These are phyloP conservation scores for Cyclocybe cylindracea DNA, from an alignment of 768 basidiomycete genomes.

Conservation along the genomic window DNA sequence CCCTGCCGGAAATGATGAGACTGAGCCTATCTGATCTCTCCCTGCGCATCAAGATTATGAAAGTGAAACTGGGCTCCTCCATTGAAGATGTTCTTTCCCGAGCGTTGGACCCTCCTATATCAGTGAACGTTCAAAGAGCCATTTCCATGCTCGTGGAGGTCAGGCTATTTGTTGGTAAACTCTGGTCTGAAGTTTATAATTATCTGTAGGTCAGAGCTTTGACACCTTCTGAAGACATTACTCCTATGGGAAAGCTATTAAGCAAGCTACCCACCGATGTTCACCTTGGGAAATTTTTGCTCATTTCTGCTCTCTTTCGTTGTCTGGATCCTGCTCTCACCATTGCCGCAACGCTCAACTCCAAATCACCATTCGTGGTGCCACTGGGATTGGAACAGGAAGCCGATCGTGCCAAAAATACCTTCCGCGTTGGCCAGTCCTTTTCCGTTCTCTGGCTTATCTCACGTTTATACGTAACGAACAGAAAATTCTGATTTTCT, in stretches of 20 bases:
- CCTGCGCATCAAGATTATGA: constrained; percentile 91
- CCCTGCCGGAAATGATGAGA: constrained; percentile 94
- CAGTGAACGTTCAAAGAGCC: constrained; percentile 88
- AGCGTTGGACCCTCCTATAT: constrained; percentile 86
- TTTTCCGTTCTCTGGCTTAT: not conserved
- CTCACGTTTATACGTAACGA: not conserved
- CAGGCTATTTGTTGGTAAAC: constrained; percentile 8
- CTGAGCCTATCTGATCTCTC: constrained; percentile 91
- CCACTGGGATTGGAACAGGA: constrained; percentile 88
- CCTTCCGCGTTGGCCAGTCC: constrained; percentile 72
- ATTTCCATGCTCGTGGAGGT: constrained; percentile 91
- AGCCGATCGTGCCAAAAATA: constrained; percentile 79
- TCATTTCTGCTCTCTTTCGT: constrained; percentile 80
- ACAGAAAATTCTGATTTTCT: constrained; percentile 94
- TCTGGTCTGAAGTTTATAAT: not conserved
- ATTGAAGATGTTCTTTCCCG: constrained; percentile 89
- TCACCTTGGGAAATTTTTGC: constrained; percentile 90
- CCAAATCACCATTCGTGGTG: constrained; percentile 90
- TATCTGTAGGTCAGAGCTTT: constrained; percentile 74
- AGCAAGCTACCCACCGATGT: constrained; percentile 95
- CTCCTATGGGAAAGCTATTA: constrained; percentile 87
- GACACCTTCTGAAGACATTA: constrained; percentile 86
- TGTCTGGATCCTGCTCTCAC: constrained; percentile 97
- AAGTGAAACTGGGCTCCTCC: constrained; percentile 77
- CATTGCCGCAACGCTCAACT: constrained; percentile 89